Base-by-base conservation (phyloP, 2,329 filamentous ascomycete species). In the Colletotrichum horii region DNA sequence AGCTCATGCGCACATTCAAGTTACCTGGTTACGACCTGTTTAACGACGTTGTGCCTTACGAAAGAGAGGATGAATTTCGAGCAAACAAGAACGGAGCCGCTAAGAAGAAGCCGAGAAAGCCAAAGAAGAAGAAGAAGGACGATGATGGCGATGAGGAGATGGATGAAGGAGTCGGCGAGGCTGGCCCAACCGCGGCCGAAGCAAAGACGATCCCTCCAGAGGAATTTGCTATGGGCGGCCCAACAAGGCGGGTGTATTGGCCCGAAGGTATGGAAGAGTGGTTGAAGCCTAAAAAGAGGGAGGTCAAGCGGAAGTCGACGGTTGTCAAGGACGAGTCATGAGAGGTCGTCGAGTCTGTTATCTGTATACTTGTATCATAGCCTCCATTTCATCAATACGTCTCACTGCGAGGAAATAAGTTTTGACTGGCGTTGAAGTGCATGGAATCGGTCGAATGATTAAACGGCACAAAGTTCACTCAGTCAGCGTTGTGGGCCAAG, bases 211-310 rank as follows among this genome's bases (percentile, higher is more conserved):
- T 97, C 0, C 87, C 89, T 0, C 89, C 93, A 0, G 91, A 94
- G 8, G 94, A 97, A 22, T 87, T 97, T 15, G 93, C 92, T 3
- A 98, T 98, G 96, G 96, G 96, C 52, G 96, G 96, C 0, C 91
- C 93, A 0, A 89, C 96, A 30, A 89, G 92, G 65, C 88, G 96
- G 56, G 96, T 98, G 0, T 98, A 97, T 82, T 98, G 96, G 96
- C 96, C 96, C 0, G 89, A 92, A 2, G 95, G 95, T 0, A 95
- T 96, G 92, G 96, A 98, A 82, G 94, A 97, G 77, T 98, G 96
- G 95, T 86, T 98, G 26, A 89, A 93, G 71, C 95, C 96, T 0
- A 93, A 91, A 83, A 98, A 98, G 86, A 90, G 92, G 72, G 90
- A 93, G 77, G 83, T 91, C 26, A 92, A 91, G 81, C 88, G 87